Conservation (phyloP, 139 green algal species). For the Parachlorella kessleri region DNA sequence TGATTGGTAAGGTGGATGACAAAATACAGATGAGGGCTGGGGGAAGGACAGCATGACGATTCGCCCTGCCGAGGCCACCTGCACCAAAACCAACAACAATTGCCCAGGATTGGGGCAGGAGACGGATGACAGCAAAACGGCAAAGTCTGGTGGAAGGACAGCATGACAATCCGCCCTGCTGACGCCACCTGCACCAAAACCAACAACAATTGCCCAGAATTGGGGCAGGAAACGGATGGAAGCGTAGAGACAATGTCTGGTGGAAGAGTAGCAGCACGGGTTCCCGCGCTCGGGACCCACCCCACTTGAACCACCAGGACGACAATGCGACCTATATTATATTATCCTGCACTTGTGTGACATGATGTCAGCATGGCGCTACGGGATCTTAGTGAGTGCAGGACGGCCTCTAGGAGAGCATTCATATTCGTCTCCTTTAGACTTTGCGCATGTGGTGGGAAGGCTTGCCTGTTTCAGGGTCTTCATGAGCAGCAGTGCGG, state of each 20-base stretch:
- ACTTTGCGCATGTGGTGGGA: too few species aligned
- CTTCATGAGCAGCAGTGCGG: slow-evolving; percentile 60
- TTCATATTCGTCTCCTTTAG: too few species aligned
- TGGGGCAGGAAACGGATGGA: background rate
- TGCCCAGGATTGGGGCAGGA: background rate
- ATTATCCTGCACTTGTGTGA: too few species aligned
- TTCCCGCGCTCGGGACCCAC: too few species aligned
- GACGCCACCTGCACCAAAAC: slow-evolving; percentile 38
- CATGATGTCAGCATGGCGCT: too few species aligned
- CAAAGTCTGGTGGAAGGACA: slow-evolving; percentile 81
- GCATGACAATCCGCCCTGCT: slow-evolving; percentile 67
- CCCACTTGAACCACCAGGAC: too few species aligned
- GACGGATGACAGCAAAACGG: slow-evolving; percentile 3
- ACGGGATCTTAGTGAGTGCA: too few species aligned
- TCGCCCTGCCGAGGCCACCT: slow-evolving; percentile 49
- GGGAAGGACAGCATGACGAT: slow-evolving; percentile 81
- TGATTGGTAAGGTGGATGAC: too few species aligned
- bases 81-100: too few species aligned
- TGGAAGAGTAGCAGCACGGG: slow-evolving; percentile 78
- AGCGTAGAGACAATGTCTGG: slow-evolving; percentile 67
- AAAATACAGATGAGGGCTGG: slow-evolving; percentile 69
- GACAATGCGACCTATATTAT: too few species aligned
- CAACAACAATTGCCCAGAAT: too few species aligned
- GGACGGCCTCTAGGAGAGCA: too few species aligned
- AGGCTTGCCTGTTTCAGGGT: slow-evolving; percentile 57